phyloP scores from a whole-genome alignment of 2,329 filamentous ascomycete genomes.

The Apiospora kogelbergensis region DNA sequence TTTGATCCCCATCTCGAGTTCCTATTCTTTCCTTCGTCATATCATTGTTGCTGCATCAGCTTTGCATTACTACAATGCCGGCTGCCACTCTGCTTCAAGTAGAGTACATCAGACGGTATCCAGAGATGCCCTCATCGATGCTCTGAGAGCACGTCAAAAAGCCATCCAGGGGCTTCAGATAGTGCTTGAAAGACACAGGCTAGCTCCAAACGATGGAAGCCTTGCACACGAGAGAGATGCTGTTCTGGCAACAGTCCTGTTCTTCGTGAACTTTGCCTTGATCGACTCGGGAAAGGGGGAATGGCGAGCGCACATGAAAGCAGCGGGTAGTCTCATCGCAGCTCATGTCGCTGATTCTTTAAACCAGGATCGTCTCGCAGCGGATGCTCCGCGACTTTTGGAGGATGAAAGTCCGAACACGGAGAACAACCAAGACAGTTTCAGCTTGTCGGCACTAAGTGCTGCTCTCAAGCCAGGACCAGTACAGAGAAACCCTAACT shows the following conservation, averaged over 20 bases:
- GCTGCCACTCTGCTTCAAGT: slow-evolving; percentile 31
- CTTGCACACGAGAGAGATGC: slow-evolving; percentile 45
- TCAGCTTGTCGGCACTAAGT: neutral
- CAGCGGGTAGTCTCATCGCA: slow-evolving; percentile 40
- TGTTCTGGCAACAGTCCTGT: slow-evolving; percentile 47
- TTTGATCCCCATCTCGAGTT: slow-evolving; percentile 46
- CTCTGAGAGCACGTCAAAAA: slow-evolving; percentile 46
- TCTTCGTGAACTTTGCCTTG: slow-evolving; percentile 53
- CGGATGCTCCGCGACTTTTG: neutral
- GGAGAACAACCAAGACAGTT: neutral
- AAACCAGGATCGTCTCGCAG: neutral
- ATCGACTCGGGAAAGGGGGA: slow-evolving; percentile 46
- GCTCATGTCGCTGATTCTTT: slow-evolving; percentile 13
- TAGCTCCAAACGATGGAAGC: slow-evolving; percentile 21
- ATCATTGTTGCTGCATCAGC: slow-evolving; percentile 51
- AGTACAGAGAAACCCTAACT: neutral
- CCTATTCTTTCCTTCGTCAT: slow-evolving; percentile 46
- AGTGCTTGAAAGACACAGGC: slow-evolving; percentile 33
- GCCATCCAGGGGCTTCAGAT: slow-evolving; percentile 43
- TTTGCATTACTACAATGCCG: slow-evolving; percentile 47
- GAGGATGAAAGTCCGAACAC: neutral
- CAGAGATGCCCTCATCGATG: slow-evolving; percentile 44
- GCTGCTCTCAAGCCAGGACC: neutral
- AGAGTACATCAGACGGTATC: slow-evolving; percentile 17
- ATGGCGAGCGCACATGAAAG: slow-evolving; percentile 48